Evolutionary conservation across 2,329 filamentous ascomycete species (phyloP), one percentile per base, ranked within the genome.

Genomic region (Ceratocystis lukuohia): DNA sequence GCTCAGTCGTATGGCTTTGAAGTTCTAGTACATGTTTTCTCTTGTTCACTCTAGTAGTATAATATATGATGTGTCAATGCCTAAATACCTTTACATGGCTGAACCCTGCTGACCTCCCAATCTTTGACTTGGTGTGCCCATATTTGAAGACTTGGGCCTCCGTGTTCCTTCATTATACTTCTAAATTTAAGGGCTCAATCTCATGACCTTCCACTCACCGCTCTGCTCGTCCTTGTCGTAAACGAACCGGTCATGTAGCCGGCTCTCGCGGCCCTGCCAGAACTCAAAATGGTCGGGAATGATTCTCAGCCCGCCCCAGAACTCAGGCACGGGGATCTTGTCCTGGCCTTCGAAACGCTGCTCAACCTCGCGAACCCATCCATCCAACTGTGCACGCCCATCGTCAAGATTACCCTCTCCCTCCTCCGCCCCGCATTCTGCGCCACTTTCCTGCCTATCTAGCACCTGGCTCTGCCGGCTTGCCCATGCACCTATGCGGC

Each of bases 251-350:
- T 99, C 94, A 77, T 99, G 94, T 75, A 99, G 77, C 68, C 94
- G 82, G 77, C 88, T 96, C 73, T 90, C 83, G 71, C 94, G 83
- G 2, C 94, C 94, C 80, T 96, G 92, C 85, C 94, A 99, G 75
- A 99, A 99, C 81, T 99, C 94, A 62, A 99, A 82, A 71, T 85
- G 84, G 73, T 91, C 88, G 0, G 94, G 93, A 69, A 92, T 81
- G 68, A 99, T 83, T 71, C 93, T 85, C 74, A 96, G 74, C 0
- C 94, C 94, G 37, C 94, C 94, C 94, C 94, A 99, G 74, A 96
- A 96, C 8, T 89, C 87, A 3, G 94, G 94, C 62, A 96, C 86
- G 1, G 92, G 92, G 70, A 99, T 96, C 66, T 88, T 77, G 33
- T 96, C 88, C 70, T 82, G 72, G 1, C 85, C 89, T 53, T 86